These are phyloP conservation scores for Colletotrichum siamense DNA, from an alignment of 2,329 filamentous ascomycete genomes.

Conservation along the genomic window DNA sequence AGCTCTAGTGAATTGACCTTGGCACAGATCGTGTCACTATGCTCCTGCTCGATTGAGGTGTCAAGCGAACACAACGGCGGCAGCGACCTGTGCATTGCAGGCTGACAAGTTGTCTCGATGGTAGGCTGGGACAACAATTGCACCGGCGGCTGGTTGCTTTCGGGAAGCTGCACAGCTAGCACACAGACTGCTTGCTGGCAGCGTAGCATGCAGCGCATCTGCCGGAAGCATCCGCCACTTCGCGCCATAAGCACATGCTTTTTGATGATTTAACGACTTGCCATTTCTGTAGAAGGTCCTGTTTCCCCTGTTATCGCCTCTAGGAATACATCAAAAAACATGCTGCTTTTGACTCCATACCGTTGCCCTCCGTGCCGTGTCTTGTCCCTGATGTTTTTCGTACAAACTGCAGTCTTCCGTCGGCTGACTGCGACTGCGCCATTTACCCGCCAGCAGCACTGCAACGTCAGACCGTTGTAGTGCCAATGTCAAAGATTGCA, in stretches of 20 bases:
- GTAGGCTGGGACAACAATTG: not conserved
- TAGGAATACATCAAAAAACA: not conserved
- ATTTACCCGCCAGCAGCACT: not conserved
- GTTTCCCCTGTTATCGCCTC: slow-evolving; percentile 9
- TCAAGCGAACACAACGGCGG: not conserved
- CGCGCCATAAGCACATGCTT: not conserved
- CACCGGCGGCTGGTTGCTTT: not conserved
- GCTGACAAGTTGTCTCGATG: not conserved
- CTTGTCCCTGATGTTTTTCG: not conserved
- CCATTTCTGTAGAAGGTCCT: slow-evolving; percentile 1
- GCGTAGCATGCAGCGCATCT: not conserved
- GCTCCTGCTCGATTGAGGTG: slow-evolving; percentile 7
- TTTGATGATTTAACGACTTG: not conserved
- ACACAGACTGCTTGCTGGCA: not conserved
- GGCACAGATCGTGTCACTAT: not conserved
- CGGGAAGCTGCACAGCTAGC: not conserved
- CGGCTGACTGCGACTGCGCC: not conserved
- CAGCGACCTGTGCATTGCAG: not conserved
- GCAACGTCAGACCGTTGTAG: slow-evolving; percentile 26
- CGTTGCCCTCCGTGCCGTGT: not conserved
- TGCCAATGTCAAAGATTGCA: slow-evolving; percentile 71
- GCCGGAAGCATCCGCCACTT: not conserved
- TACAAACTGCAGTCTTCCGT: not conserved
- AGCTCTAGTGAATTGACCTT: not conserved
- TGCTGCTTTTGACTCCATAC: not conserved